Evolutionary conservation across 768 basidiomycete genomes (phyloP).

Genomic region (Agrocybe pediades): DNA sequence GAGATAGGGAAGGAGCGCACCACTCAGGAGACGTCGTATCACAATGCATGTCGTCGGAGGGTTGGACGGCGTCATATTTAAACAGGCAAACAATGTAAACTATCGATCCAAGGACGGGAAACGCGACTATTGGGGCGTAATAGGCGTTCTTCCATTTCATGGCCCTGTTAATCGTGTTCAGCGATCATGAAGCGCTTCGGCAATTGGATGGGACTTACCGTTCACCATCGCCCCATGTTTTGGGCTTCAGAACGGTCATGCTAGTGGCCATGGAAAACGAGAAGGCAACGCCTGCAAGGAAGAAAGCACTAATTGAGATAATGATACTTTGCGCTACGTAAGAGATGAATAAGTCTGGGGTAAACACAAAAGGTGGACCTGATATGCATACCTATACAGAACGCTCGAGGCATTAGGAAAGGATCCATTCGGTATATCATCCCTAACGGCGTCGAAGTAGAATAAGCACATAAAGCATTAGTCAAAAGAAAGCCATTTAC

Average conservation of each 20-base stretch:
- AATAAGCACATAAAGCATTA: neutral
- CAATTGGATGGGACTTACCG: conserved; percentile 23
- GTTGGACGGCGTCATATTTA: conserved; percentile 44
- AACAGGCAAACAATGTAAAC: conserved; percentile 46
- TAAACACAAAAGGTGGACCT: neutral
- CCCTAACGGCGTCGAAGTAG: conserved; percentile 35
- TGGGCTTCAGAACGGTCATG: conserved; percentile 40
- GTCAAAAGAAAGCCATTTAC: conserved; percentile 12
- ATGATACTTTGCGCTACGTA: conserved; percentile 43
- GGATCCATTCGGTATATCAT: conserved; percentile 69
- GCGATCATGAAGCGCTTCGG: neutral
- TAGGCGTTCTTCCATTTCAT: conserved; percentile 51
- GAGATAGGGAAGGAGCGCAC: conserved; percentile 28
- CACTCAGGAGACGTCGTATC: conserved; percentile 61
- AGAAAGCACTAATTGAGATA: conserved; percentile 43
- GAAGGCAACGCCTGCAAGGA: conserved; percentile 44
- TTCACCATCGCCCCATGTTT: conserved; percentile 37
- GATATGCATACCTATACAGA: conserved; percentile 52
- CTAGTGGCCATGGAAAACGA: conserved; percentile 48
- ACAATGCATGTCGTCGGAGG: conserved; percentile 56
- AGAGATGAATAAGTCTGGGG: neutral
- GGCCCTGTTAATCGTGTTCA: conserved; percentile 31
- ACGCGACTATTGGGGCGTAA: conserved; percentile 43
- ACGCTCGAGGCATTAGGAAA: conserved; percentile 52
- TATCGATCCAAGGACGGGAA: conserved; percentile 48